Percentiles rank a stretch among this genome's conserved stretches.
These are phyloP conservation scores for Paratrypanosoma confusum DNA, from an alignment of 208 protist species.

Conservation along the genomic window DNA sequence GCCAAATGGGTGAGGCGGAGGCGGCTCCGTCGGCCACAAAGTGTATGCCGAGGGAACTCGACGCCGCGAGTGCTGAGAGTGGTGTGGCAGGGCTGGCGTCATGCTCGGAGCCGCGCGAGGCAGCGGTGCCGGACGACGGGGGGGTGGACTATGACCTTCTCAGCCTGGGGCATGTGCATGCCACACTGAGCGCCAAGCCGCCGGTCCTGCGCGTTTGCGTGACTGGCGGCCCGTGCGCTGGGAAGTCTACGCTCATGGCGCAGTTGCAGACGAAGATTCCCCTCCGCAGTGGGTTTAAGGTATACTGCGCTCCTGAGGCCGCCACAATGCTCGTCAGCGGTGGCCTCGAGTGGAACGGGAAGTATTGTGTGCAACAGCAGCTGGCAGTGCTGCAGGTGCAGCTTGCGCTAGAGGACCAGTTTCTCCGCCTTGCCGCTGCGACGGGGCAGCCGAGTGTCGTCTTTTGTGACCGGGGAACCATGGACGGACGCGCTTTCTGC, in stretches of 20 bases:
- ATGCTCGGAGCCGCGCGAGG: too few species aligned
- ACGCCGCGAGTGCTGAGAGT: neutral
- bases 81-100: neutral
- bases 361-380: slow-evolving; percentile 42
- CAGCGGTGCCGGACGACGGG: too few species aligned
- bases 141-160: slow-evolving; percentile 32
- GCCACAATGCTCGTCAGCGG: slow-evolving; percentile 64
- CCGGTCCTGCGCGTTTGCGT: slow-evolving; percentile 55
- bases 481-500: slow-evolving; percentile 79
- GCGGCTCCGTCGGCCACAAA: too few species aligned
- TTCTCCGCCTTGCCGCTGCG: slow-evolving; percentile 46
- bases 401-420: slow-evolving; percentile 63
- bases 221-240: slow-evolving; percentile 73
- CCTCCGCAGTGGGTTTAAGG: slow-evolving; percentile 48
- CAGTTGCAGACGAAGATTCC: slow-evolving; percentile 48
- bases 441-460: slow-evolving; percentile 34
- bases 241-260: slow-evolving; percentile 68
- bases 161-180: slow-evolving; percentile 26
- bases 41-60: neutral
- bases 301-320: slow-evolving; percentile 73
- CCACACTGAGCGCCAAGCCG: slow-evolving; percentile 34
- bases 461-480: slow-evolving; percentile 71
- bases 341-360: slow-evolving; percentile 52
- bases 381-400: slow-evolving; percentile 49
- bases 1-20: too few species aligned